Evolutionary conservation across 352 stramenopile species (phyloP).

Genomic region (Pythium aquatile): DNA sequence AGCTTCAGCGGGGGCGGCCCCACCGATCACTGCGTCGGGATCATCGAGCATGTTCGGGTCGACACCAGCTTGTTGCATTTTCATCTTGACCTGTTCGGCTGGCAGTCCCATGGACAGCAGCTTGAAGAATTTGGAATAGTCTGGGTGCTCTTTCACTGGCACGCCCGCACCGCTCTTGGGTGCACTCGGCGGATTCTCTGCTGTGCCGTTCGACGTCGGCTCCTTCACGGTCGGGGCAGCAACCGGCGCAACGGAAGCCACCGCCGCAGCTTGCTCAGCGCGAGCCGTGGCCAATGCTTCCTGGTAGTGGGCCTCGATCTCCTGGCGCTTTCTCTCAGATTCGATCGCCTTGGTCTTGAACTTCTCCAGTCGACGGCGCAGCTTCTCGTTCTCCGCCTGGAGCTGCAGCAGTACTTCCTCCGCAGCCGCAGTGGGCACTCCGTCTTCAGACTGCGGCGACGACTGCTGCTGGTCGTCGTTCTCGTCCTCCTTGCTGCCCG

Average conservation of each 20-base stretch:
- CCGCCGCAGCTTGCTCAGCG: slow-evolving; percentile 7
- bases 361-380: slow-evolving; percentile 69
- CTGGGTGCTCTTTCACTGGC: slow-evolving; percentile 64
- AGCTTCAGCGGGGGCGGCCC: slow-evolving; percentile 15
- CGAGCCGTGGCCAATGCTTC: slow-evolving; percentile 25
- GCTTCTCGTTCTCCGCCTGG: slow-evolving; percentile 75
- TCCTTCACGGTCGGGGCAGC: slow-evolving; percentile 17
- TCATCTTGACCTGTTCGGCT: slow-evolving; percentile 82
- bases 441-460: slow-evolving; percentile 29
- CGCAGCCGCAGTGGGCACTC: slow-evolving; percentile 27
- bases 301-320: slow-evolving; percentile 53
- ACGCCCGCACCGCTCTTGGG: slow-evolving; percentile 30
- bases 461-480: slow-evolving; percentile 9
- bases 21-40: slow-evolving; percentile 65
- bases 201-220: slow-evolving; percentile 17
- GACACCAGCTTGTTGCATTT: slow-evolving; percentile 74
- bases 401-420: slow-evolving; percentile 48
- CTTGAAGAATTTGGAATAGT: slow-evolving; percentile 85
- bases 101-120: slow-evolving; percentile 77
- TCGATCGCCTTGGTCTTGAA: slow-evolving; percentile 67
- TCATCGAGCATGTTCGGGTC: slow-evolving; percentile 68
- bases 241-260: slow-evolving; percentile 11
- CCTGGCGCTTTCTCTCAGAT: slow-evolving; percentile 48
- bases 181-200: slow-evolving; percentile 15
- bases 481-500: slow-evolving; percentile 40